phyloP scores from a whole-genome alignment of 345 rosid species.

The Corymbia maculata region DNA sequence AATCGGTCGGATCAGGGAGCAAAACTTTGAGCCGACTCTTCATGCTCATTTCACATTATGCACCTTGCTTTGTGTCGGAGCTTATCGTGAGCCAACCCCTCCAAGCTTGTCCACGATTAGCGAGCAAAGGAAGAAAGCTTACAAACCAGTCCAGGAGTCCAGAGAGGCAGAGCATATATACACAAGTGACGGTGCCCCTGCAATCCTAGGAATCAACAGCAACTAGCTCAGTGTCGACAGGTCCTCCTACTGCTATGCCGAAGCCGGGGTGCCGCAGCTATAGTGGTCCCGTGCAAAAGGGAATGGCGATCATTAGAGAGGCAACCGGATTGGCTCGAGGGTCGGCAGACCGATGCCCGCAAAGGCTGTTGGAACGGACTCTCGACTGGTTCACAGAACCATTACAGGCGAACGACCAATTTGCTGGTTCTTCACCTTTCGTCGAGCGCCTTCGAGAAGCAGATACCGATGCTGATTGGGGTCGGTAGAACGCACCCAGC shows the following conservation, averaged over 20 bases:
- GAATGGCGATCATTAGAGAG: neutral
- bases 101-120: neutral
- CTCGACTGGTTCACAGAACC: neutral
- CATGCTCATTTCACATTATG: neutral
- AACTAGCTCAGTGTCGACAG: neutral
- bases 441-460: neutral
- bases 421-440: neutral
- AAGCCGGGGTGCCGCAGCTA: neutral
- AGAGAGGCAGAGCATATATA: neutral
- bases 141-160: neutral
- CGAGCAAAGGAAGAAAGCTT: neutral
- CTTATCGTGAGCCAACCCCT: neutral
- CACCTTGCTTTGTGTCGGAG: neutral
- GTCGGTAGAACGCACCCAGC: neutral
- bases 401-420: neutral
- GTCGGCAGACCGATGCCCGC: neutral
- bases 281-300: neutral
- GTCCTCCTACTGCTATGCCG: neutral
- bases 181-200: neutral
- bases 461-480: neutral
- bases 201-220: neutral
- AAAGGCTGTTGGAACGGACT: neutral
- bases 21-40: neutral
- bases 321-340: neutral
- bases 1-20: accelerated